phyloP scores from a whole-genome alignment of 2,329 filamentous ascomycete species.

The Zasmidium citrigriseum region DNA sequence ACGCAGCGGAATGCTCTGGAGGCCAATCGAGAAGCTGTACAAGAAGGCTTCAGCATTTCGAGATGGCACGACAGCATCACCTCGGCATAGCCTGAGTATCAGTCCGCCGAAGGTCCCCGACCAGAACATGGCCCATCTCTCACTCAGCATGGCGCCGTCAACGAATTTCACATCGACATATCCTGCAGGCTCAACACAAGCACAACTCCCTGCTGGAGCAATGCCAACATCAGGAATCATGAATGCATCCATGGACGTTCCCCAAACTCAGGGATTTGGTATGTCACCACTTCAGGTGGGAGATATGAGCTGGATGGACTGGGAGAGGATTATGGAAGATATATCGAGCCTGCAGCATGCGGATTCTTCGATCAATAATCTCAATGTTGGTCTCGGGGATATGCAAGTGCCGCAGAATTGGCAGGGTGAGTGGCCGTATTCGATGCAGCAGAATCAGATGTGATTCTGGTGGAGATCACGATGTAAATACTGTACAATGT shows the following conservation, averaged over 20 bases:
- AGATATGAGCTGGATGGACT: slow-evolving; percentile 25
- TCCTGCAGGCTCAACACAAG: neutral
- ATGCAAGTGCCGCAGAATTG: neutral
- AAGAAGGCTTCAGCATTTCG: slow-evolving; percentile 45
- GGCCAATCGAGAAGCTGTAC: slow-evolving; percentile 55
- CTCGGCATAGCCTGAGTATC: neutral
- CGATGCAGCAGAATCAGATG: slow-evolving; percentile 1
- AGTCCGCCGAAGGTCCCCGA: neutral
- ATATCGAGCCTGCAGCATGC: slow-evolving; percentile 9
- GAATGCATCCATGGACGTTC: neutral
- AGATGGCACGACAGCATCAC: slow-evolving; percentile 10
- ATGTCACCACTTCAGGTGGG: slow-evolving; percentile 2
- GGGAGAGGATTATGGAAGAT: slow-evolving; percentile 28
- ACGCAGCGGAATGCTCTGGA: slow-evolving; percentile 53
- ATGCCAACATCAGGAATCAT: neutral
- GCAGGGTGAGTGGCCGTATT: slow-evolving; percentile 3
- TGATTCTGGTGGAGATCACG: neutral
- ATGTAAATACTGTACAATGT: neutral
- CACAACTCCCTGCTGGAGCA: neutral
- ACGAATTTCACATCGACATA: neutral
- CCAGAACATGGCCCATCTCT: neutral
- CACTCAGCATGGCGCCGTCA: neutral
- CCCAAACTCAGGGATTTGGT: neutral
- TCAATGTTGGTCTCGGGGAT: neutral
- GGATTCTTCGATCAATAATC: neutral